These are phyloP conservation scores for Lactarius vividus DNA, from an alignment of 768 basidiomycete genomes.

Conservation along the genomic window DNA sequence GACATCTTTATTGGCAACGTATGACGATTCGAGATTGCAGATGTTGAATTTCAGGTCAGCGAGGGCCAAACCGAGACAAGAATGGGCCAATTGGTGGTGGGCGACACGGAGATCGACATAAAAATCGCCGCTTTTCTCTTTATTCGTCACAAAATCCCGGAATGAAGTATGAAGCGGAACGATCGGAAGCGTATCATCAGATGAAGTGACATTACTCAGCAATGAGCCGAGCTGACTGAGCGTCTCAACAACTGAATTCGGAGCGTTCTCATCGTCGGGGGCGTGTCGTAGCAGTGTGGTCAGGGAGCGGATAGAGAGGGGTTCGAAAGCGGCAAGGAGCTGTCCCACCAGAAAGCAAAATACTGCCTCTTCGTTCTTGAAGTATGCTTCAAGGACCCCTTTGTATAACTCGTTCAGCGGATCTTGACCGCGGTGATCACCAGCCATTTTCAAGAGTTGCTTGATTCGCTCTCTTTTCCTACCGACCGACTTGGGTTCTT, in stretches of 20 bases:
- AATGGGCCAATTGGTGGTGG: neutral
- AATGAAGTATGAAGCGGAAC: neutral
- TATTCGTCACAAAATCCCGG: neutral
- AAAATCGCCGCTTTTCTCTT: neutral
- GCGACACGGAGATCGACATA: neutral
- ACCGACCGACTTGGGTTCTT: neutral
- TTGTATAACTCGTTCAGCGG: neutral
- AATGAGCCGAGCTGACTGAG: neutral
- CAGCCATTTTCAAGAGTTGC: neutral
- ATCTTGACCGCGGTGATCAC: neutral
- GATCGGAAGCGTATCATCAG: neutral
- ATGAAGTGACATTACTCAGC: constrained; percentile 6
- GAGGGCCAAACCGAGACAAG: neutral
- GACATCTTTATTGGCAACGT: neutral
- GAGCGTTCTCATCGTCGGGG: neutral
- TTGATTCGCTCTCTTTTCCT: neutral
- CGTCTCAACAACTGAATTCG: neutral
- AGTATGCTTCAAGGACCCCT: neutral
- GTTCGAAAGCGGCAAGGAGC: constrained; percentile 1
- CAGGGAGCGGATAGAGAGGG: constrained; percentile 1
- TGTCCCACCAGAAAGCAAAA: constrained; percentile 7
- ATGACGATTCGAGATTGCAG: constrained; percentile 5
- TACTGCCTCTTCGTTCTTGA: neutral
- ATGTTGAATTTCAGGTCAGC: neutral
- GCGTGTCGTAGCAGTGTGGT: neutral